phyloP scores from a whole-genome alignment of 2,329 filamentous ascomycete species.

The Exserohilum turcica region DNA sequence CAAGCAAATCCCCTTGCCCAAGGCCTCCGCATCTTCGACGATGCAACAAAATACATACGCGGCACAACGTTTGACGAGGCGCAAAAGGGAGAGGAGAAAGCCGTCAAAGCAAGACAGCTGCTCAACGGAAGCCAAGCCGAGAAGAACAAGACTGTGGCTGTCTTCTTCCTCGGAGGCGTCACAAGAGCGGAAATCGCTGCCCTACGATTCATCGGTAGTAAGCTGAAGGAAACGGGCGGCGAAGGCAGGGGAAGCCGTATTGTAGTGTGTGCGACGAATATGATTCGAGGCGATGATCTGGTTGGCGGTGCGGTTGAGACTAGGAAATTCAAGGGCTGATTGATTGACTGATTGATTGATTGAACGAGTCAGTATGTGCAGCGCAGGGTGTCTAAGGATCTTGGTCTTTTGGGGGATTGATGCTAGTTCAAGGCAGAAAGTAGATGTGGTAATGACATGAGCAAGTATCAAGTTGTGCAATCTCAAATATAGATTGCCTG shows the following conservation, averaged over 20 bases:
- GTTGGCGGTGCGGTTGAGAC: constrained; percentile 85
- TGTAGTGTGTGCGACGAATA: constrained; percentile 88
- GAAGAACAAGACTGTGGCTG: constrained; percentile 78
- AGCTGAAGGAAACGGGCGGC: constrained; percentile 69
- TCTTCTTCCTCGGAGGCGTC: constrained; percentile 98
- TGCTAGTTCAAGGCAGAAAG: too few species aligned
- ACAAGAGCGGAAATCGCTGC: constrained; percentile 97
- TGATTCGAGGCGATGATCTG: constrained; percentile 87
- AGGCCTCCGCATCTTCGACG: constrained; percentile 93
- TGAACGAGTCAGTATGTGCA: neutral
- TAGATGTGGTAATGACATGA: too few species aligned
- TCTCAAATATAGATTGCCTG: too few species aligned
- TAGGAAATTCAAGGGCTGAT: constrained; percentile 44
- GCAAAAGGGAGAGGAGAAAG: constrained; percentile 92
- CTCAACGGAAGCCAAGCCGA: constrained; percentile 67
- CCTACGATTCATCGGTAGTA: constrained; percentile 65
- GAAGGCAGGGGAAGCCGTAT: constrained; percentile 74
- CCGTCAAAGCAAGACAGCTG: constrained; percentile 81
- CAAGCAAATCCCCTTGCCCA: constrained; percentile 66
- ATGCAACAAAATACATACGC: constrained; percentile 82
- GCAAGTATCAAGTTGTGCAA: too few species aligned
- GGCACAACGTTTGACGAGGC: constrained; percentile 90
- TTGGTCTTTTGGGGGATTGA: neutral
- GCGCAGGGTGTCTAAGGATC: neutral
- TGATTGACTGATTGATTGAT: too few species aligned